Conservation (phyloP, 2,329 filamentous ascomycete genomes). For the Diaporthe ampelina region DNA sequence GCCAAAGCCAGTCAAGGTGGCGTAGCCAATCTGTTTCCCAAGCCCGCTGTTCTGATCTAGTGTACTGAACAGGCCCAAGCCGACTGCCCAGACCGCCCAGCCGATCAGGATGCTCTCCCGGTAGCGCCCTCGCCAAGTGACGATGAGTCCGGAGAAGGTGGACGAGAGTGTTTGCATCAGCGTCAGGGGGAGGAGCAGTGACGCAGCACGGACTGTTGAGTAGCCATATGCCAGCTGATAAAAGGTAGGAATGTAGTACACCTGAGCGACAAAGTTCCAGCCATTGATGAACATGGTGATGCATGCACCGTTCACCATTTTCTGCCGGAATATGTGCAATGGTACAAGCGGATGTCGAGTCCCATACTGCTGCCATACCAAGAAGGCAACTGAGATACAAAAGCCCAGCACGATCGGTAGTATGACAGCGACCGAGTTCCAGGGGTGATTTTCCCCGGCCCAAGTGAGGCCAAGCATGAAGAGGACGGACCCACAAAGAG, state of each 20-base stretch:
- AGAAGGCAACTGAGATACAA: constrained; percentile 27
- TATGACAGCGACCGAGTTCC: constrained; percentile 38
- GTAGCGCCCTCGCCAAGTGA: constrained; percentile 41
- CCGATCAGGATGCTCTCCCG: constrained; percentile 33
- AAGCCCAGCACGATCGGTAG: constrained; percentile 37
- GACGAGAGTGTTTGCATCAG: constrained; percentile 41
- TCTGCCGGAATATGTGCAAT: constrained; percentile 40
- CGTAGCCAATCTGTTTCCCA: constrained; percentile 37
- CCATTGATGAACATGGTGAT: constrained; percentile 41
- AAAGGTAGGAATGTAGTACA: constrained; percentile 43
- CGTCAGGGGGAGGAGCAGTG: constrained; percentile 40
- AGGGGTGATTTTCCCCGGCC: constrained; percentile 38
- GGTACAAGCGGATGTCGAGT: constrained; percentile 1
- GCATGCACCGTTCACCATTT: constrained; percentile 32
- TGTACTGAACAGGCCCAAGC: constrained; percentile 36
- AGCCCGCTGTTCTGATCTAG: constrained; percentile 31
- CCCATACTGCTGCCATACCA: constrained; percentile 14
- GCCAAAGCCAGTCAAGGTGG: constrained; percentile 38
- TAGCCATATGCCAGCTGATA: constrained; percentile 43
- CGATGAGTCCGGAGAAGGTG: constrained; percentile 30
- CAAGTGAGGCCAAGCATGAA: constrained; percentile 20
- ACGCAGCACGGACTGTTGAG: constrained; percentile 40
- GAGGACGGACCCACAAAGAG: not conserved
- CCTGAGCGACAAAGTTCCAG: constrained; percentile 41
- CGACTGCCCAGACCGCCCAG: constrained; percentile 39